A percentile compares a stretch with the other conserved stretches of the same genome.
Evolutionary conservation across 371 early-diverging fungal genomes (phyloP).

Genomic region (Mucor lusitanicus): DNA sequence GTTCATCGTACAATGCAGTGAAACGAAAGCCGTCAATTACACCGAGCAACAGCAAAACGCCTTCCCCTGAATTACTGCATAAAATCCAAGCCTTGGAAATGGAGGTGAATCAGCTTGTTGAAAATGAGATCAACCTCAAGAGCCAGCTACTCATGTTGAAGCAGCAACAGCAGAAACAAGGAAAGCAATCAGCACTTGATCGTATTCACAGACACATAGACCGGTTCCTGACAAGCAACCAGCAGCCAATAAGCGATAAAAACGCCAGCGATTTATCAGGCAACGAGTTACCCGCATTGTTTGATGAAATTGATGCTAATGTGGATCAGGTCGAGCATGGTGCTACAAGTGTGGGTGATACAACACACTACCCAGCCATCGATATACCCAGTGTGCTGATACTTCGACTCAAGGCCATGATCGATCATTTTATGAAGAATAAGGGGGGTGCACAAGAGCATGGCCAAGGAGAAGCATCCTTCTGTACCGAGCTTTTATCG

Average conservation of each 20-base stretch:
- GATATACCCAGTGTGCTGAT: constrained; percentile 1
- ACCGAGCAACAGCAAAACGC: neutral
- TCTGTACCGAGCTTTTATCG: neutral
- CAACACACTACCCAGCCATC: neutral
- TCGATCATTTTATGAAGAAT: neutral
- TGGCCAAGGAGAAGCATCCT: neutral
- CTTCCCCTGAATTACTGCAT: constrained; percentile 2
- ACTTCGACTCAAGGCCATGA: constrained; percentile 6
- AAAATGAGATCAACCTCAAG: constrained; percentile 9
- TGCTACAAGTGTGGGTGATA: neutral
- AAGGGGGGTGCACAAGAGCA: neutral
- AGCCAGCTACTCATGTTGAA: constrained; percentile 10
- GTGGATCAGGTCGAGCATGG: neutral
- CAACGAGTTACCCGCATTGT: constrained; percentile 8
- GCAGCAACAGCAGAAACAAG: constrained; percentile 5
- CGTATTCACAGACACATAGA: constrained; percentile 11
- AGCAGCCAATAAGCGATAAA: neutral
- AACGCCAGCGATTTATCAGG: constrained; percentile 3
- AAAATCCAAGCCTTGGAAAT: constrained; percentile 14
- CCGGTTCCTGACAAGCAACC: constrained; percentile 3
- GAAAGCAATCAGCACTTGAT: neutral
- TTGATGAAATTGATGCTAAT: neutral
- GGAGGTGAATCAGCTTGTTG: constrained; percentile 2
- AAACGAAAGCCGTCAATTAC: neutral
- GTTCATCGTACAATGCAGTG: neutral